phyloP scores from a whole-genome alignment of 768 basidiomycete species.

The Hypsizygus marmoreus region DNA sequence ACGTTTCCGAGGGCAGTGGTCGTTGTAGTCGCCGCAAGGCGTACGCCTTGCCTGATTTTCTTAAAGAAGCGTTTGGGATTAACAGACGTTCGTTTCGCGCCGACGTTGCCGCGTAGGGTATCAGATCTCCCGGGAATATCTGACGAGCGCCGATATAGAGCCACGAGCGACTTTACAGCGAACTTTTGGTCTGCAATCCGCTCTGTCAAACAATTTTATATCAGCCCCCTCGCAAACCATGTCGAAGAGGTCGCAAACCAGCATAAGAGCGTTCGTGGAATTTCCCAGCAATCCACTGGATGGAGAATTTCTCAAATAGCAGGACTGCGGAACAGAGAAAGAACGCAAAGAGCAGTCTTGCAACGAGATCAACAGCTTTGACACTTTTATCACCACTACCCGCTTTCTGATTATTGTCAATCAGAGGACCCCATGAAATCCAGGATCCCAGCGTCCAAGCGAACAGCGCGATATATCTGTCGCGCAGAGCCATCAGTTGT shows the following conservation, averaged over 20 bases:
- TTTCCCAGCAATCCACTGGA: conserved; percentile 83
- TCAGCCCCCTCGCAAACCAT: not conserved
- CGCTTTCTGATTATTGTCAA: conserved; percentile 43
- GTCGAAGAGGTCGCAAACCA: conserved; percentile 8
- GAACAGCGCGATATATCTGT: conserved; percentile 64
- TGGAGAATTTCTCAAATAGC: conserved; percentile 80
- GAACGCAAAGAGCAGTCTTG: conserved; percentile 72
- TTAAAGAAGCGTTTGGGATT: conserved; percentile 68
- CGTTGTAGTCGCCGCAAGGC: conserved; percentile 74
- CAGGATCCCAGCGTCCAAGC: conserved; percentile 67
- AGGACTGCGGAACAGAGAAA: conserved; percentile 70
- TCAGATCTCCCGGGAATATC: conserved; percentile 72
- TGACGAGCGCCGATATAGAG: conserved; percentile 76
- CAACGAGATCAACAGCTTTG: conserved; percentile 53
- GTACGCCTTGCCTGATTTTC: conserved; percentile 70
- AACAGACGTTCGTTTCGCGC: conserved; percentile 37
- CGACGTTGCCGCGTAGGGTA: conserved; percentile 51
- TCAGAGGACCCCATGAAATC: conserved; percentile 73
- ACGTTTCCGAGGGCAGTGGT: conserved; percentile 70
- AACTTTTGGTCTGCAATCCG: conserved; percentile 84
- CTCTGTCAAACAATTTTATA: conserved; percentile 41
- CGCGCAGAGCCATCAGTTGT: not conserved
- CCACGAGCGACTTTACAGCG: conserved; percentile 68
- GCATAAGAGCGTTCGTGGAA: conserved; percentile 77
- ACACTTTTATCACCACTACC: conserved; percentile 31